Base-by-base conservation (phyloP, 2,329 filamentous ascomycete species). In the Microsporum canis region DNA sequence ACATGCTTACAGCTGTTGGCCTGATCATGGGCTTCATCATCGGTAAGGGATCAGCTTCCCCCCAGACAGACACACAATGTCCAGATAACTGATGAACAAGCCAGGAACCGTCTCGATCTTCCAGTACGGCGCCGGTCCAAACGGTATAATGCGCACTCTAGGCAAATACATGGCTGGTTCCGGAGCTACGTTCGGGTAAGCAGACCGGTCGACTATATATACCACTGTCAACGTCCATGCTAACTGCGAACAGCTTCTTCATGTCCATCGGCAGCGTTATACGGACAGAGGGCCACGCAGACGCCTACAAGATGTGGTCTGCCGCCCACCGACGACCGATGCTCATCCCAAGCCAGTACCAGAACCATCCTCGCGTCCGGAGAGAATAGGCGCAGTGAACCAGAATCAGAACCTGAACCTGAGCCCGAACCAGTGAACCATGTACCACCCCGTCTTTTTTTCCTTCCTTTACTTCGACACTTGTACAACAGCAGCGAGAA, bases 221-320 rank as follows among this genome's bases (percentile, higher is more conserved):
- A 43, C 43, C 33, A 6, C 6, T n/a, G n/a, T 59, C 5, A n/a
- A 29, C 43, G 8, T 8, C 31, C 27, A 53, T 36, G 3, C 17
- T 41, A 27, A 17, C 7, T 3, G n/a, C 27, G 12, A 5, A 47
- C 66, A 85, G 83, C 60, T 96, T 97, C 79, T 99, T 99, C 82
- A 99, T 99, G 94, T 92, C 89, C 62, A 96, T 99, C 68, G 94
- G 94, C 68, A 96, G 90, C 68, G 91, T 95, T 51, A 96, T 99
- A 70, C 88, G 94, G 71, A 91, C 90, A 63, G 94, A 99, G 69
- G 85, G 89, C 66, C 89, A 89, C 49, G 85, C 88, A 41, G 86
- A 88, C 69, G 80, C 87, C 62, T 81, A 85, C 67, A 84, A 91
- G 72, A 84, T 88, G 62, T 96, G 92, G 77, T 82, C 84, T 67